Evolutionary conservation across 2,329 filamentous ascomycete genomes (phyloP), one percentile per base, ranked within the genome.

Genomic region (Fusarium sp.): DNA sequence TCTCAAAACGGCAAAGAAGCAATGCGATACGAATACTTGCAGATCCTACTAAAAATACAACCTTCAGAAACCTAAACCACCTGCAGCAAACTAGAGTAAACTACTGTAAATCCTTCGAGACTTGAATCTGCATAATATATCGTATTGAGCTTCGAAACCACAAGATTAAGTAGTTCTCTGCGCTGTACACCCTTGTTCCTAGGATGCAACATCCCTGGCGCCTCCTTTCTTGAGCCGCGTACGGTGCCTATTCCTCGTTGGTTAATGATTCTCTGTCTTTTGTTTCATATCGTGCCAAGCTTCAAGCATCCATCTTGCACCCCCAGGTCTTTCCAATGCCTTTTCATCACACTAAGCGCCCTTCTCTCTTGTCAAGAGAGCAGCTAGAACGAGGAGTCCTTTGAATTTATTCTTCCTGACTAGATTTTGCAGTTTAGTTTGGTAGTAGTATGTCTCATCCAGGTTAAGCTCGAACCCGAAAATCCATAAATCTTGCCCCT

Each of bases 141-240:
- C 15, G 15, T 56, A 9, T 45, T 40, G 28, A 13, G 13, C 39
- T 57, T 33, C 17, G 17, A 44, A 24, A 61, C 40, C 28, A 48
- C 28, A 18, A 20, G 42, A 36, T 58, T 24, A 28, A 34, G n/a
- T 13, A 15, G 34, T 15, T 15, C 17, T 15, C 14, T 17, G 15
- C 4, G 17, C 34, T 36, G 6, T 36, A 36, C 14, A 36, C 34
- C 61, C 59, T 39, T 58, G 59, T 36, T 13, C 28, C 28, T 38
- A 52, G 39, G 48, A 54, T n/a, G 48, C 31, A 6, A 18, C n/a
- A 68, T 40, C 54, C 62, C 62, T 53, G 61, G n/a, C 40, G 58
- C 53, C 66, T 68, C 66, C 65, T 66, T 61, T 66, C 50, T 69
- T 61, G 43, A 68, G 66, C 66, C 66, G 66, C 66, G 65, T 66